phyloP scores from a whole-genome alignment of 768 basidiomycete species.

The Pleurotus platypus region DNA sequence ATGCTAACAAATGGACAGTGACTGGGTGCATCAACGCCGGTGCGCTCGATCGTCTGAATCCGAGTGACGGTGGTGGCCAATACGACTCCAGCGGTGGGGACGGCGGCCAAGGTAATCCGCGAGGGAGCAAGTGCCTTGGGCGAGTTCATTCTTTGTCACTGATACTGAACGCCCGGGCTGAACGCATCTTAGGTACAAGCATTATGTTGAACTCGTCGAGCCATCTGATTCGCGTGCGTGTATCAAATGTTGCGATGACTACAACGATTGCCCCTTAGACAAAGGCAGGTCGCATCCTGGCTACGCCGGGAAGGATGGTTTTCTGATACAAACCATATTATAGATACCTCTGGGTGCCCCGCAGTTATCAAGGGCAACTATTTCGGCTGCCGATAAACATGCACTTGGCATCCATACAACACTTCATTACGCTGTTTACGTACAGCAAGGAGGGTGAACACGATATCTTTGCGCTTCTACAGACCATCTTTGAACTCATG shows the following conservation, averaged over 20 bases:
- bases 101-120: conserved; percentile 25
- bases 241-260: conserved; percentile 32
- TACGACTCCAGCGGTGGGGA: conserved; percentile 30
- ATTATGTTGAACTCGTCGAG: conserved; percentile 32
- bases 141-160: conserved; percentile 1
- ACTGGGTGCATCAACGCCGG: conserved; percentile 27
- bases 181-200: conserved; percentile 20
- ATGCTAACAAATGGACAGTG: conserved; percentile 13
- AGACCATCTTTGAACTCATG: no score
- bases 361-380: conserved; percentile 19
- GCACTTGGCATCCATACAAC: background rate
- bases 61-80: conserved; percentile 27
- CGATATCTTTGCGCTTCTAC: no score
- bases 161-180: background rate
- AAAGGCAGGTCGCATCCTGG: conserved; percentile 18
- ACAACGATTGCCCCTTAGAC: conserved; percentile 27
- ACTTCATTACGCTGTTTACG: background rate
- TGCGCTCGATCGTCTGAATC: conserved; percentile 23
- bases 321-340: background rate
- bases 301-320: background rate
- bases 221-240: conserved; percentile 25
- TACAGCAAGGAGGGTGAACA: background rate
- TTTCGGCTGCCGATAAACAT: background rate
- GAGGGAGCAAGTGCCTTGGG: conserved; percentile 27
- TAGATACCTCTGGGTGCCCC: conserved; percentile 24